Base-by-base conservation (phyloP, 352 stramenopile genomes). In the Phytophthora constricta region DNA sequence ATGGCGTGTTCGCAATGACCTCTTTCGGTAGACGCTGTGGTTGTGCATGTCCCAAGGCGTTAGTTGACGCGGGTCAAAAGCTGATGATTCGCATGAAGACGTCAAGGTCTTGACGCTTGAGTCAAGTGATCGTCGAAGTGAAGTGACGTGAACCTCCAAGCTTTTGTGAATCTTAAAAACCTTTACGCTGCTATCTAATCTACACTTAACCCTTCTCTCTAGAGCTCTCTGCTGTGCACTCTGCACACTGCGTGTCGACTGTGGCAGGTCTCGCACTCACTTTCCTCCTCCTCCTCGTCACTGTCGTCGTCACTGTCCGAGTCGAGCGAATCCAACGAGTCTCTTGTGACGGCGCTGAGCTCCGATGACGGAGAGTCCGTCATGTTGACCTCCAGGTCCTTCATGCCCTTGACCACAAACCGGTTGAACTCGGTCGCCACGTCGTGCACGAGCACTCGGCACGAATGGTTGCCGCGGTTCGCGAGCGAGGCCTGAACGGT, bases 401-500 rank as follows among this genome's bases (percentile, higher is more conserved):
- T 75, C 64, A 80, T 77, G 14, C 52, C 54, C 31, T 68, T 72
- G 16, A 66, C 58, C 47, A 81, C 49, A 50, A 81, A 81, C 58
- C 70, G 62, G 49, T 79, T 78, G 51, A 81, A 70, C 61, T 78
- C 70, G 22, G 53, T 52, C 14, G 66, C 73, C 46, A 81, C 65
- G 28, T 76, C 61, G 33, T 65, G 61, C 43, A 74, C 52, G 17
- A 81, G 65, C 23, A 81, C 62, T 42, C 47, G 50, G 62, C 73
- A 81, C 47, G 53, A 25, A 26, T 81, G 73, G 28, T 81, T 81
- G 62, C 73, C 70, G 23, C 65, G 54, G 33, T 81, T 81, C 33
- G 79, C 55, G 26, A 81, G 70, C 31, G 70, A 78, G 5, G 70
- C 61, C 58, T 81, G 73, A 9, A 81, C 46, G 0, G 73, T 81